Conservation (phyloP, 2,329 filamentous ascomycete genomes). For the Alternaria dauci region DNA sequence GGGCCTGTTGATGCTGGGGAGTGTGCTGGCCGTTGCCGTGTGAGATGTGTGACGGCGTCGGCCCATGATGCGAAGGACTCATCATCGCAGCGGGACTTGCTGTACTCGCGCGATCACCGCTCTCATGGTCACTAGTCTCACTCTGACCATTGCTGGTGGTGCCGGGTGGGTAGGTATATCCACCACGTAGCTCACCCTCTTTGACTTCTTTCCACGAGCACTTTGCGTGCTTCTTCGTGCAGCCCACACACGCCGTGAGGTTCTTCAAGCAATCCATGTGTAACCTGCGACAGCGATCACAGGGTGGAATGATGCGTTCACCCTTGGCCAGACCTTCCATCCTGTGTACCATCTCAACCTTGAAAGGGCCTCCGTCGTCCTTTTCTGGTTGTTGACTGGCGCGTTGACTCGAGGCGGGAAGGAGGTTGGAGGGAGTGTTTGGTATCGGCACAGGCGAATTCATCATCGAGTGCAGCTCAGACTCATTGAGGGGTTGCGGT, state of each 20-base stretch:
- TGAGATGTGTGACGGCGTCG: conserved; percentile 29
- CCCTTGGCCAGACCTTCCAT: conserved; percentile 80
- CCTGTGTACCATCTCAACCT: conserved; percentile 72
- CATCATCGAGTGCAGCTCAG: conserved; percentile 53
- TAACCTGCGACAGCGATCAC: conserved; percentile 81
- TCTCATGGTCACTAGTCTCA: conserved; percentile 43
- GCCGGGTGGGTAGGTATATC: conserved; percentile 33
- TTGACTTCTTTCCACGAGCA: conserved; percentile 86
- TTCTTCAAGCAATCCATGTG: conserved; percentile 87
- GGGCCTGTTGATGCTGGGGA: conserved; percentile 28
- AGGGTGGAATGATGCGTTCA: conserved; percentile 79
- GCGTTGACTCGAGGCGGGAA: conserved; percentile 56
- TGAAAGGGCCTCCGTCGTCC: conserved; percentile 67
- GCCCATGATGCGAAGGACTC: conserved; percentile 36
- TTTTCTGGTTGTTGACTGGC: conserved; percentile 55
- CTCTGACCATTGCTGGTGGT: conserved; percentile 41
- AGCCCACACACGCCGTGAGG: conserved; percentile 83
- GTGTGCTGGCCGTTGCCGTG: conserved; percentile 30
- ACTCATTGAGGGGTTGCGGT: conserved; percentile 41
- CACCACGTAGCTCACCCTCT: conserved; percentile 68
- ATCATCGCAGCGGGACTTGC: conserved; percentile 38
- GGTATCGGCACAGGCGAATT: conserved; percentile 63
- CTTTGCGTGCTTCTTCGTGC: conserved; percentile 89
- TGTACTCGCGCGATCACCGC: conserved; percentile 40
- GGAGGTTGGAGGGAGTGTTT: conserved; percentile 61